These are phyloP conservation scores for Plasmodium gonderi DNA, from an alignment of 169 alveolate species.

Conservation along the genomic window DNA sequence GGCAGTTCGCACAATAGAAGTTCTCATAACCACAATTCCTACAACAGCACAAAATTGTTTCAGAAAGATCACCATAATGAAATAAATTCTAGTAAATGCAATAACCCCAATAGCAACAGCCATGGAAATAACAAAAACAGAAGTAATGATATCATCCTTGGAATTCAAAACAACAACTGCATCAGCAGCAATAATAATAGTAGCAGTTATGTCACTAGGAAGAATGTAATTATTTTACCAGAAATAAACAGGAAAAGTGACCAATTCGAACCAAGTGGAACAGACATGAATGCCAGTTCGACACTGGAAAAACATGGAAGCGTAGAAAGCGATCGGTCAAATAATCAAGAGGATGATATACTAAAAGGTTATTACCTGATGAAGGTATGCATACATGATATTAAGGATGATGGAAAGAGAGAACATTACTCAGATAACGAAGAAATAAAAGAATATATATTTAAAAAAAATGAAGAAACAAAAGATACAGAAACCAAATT, in stretches of 20 bases:
- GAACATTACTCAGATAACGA: slow-evolving; percentile 41
- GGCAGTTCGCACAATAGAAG: not conserved
- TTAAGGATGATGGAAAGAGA: slow-evolving; percentile 10
- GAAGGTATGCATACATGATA: slow-evolving; percentile 62
- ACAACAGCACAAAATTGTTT: not conserved
- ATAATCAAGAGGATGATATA: slow-evolving; percentile 9
- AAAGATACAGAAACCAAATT: slow-evolving; percentile 42
- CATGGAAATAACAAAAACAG: not conserved
- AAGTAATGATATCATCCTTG: no score
- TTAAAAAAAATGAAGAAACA: slow-evolving; percentile 19
- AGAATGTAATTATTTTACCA: not conserved
- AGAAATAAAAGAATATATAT: slow-evolving; percentile 51
- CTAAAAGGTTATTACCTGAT: slow-evolving; percentile 33
- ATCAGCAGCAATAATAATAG: not conserved
- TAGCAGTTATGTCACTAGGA: not conserved
- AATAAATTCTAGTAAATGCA: no score
- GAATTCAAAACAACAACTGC: no score
- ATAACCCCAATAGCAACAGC: no score
- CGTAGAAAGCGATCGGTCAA: not conserved
- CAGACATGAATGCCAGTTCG: not conserved
- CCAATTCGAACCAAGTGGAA: not conserved
- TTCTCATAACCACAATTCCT: not conserved
- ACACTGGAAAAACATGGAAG: not conserved
- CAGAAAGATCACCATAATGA: not conserved
- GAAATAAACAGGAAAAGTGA: not conserved